Percentiles rank a stretch among this genome's conserved stretches.
Conservation (phyloP, 2,329 filamentous ascomycete species). For the Calonectria montana region DNA sequence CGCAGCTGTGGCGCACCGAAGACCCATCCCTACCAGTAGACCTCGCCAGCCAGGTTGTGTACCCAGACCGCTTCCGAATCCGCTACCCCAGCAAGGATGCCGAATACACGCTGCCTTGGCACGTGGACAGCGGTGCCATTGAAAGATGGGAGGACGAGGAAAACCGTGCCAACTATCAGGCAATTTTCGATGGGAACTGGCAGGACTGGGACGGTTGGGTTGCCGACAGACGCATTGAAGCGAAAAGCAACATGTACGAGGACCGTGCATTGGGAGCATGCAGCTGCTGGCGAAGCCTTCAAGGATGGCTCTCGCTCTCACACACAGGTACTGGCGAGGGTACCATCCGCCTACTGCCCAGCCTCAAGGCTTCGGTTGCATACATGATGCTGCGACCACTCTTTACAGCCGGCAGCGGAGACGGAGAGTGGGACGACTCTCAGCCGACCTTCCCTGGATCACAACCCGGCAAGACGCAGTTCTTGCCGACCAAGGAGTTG, state of each 20-base stretch:
- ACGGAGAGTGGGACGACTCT: slow-evolving; percentile 28
- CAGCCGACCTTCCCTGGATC: slow-evolving; percentile 74
- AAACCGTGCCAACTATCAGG: slow-evolving; percentile 73
- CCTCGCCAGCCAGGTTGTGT: slow-evolving; percentile 12
- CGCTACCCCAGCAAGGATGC: slow-evolving; percentile 45
- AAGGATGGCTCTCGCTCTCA: slow-evolving; percentile 84
- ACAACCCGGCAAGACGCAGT: slow-evolving; percentile 71
- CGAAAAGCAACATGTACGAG: slow-evolving; percentile 75
- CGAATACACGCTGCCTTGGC: slow-evolving; percentile 68
- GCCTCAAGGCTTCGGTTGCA: slow-evolving; percentile 76
- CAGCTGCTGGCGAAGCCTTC: slow-evolving; percentile 76
- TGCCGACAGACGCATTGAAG: slow-evolving; percentile 70
- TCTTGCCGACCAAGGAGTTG: slow-evolving; percentile 63
- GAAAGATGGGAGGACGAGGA: slow-evolving; percentile 76
- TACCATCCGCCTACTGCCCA: slow-evolving; percentile 80
- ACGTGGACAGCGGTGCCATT: slow-evolving; percentile 75
- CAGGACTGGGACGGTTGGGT: slow-evolving; percentile 84
- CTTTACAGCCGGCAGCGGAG: slow-evolving; percentile 64
- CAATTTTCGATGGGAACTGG: slow-evolving; percentile 78
- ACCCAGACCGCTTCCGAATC: slow-evolving; percentile 72
- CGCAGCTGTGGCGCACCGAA: slow-evolving; percentile 5
- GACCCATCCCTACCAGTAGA: neutral
- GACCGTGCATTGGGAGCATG: neutral
- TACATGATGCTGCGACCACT: slow-evolving; percentile 85
- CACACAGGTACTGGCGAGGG: slow-evolving; percentile 76